phyloP scores from a whole-genome alignment of 139 green algal species.

The Desmodesmus armatus region DNA sequence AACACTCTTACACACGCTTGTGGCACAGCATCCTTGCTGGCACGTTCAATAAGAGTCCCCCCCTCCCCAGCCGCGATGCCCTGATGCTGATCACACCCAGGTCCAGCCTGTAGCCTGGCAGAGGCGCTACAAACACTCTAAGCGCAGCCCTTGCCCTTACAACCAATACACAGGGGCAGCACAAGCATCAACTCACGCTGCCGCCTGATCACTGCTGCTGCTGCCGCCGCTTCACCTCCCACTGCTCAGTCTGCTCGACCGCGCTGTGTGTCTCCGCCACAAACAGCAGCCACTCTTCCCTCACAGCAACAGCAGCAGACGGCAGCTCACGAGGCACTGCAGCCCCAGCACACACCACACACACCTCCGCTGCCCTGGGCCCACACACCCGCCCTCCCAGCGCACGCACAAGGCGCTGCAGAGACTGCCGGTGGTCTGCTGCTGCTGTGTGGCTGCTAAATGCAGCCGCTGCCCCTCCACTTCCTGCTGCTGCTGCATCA shows the following conservation, averaged over 20 bases:
- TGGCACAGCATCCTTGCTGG: too few relatives aligned
- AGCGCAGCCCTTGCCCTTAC: too few relatives aligned
- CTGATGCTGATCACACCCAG: too few relatives aligned
- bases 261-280: constrained; percentile 33
- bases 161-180: too few relatives aligned
- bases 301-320: constrained; percentile 10
- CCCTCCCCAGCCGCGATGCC: too few relatives aligned
- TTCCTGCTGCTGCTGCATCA: too few relatives aligned
- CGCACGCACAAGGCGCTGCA: constrained; percentile 49
- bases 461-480: neutral
- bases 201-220: too few relatives aligned
- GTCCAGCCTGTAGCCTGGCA: too few relatives aligned
- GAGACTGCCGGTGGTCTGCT: constrained; percentile 26
- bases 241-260: neutral
- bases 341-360: constrained; percentile 17
- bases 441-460: constrained; percentile 8
- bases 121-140: too few relatives aligned
- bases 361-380: constrained; percentile 24
- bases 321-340: constrained; percentile 33
- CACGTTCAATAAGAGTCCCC: too few relatives aligned
- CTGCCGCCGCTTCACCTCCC: neutral
- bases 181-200: too few relatives aligned
- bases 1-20: too few relatives aligned
- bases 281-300: constrained; percentile 48
- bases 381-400: constrained; percentile 40